Evolutionary conservation across 345 rosid species (phyloP).

Genomic region (Lepidium didymum): DNA sequence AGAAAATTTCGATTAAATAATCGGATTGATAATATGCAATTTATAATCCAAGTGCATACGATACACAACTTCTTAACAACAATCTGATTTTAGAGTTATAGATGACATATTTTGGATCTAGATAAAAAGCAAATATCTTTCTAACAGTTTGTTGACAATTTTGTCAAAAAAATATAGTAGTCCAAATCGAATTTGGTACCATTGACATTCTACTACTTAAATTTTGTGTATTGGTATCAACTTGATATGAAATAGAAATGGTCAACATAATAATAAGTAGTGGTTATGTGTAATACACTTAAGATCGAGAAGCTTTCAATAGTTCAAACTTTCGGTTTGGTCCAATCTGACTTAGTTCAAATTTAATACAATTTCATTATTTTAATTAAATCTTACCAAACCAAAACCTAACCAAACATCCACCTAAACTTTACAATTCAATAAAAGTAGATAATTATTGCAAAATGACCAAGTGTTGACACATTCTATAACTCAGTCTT

Average conservation of each 20-base stretch:
- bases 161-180: not conserved
- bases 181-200: not conserved
- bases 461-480: not conserved
- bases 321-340: not conserved
- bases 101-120: too few species aligned
- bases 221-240: not conserved
- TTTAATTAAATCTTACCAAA: not conserved
- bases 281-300: not conserved
- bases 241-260: not conserved
- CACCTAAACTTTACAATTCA: not conserved
- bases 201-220: not conserved
- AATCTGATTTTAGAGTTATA: too few species aligned
- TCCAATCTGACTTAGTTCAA: not conserved
- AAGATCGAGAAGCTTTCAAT: not conserved
- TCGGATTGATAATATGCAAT: too few species aligned
- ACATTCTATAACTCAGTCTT: constrained; percentile 17
- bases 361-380: not conserved
- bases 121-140: too few species aligned
- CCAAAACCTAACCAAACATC: not conserved
- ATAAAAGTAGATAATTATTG: not conserved
- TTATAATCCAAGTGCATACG: too few species aligned
- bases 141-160: too few species aligned
- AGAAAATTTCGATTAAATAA: too few species aligned
- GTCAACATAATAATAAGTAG: not conserved
- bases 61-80: too few species aligned